phyloP scores from a whole-genome alignment of 352 stramenopile species.

The Phytophthora pisi region DNA sequence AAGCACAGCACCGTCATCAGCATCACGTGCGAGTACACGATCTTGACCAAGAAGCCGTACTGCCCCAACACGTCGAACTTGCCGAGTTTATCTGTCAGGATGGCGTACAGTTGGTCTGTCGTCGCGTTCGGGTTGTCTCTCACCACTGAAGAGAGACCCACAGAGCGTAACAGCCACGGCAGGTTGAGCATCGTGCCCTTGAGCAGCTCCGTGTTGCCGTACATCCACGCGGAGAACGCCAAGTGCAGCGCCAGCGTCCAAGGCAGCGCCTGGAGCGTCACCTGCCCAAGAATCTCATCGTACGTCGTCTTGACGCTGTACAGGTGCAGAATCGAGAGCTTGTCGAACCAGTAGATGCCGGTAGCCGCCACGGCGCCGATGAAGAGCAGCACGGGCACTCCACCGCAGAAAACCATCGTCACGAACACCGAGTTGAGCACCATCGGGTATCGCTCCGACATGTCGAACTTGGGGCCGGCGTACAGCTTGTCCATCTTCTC shows the following conservation, averaged over 20 bases:
- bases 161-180: slow-evolving; percentile 29
- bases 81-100: slow-evolving; percentile 28
- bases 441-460: slow-evolving; percentile 59
- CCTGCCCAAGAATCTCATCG: slow-evolving; percentile 47
- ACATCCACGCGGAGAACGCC: slow-evolving; percentile 62
- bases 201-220: slow-evolving; percentile 46
- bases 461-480: slow-evolving; percentile 50
- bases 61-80: slow-evolving; percentile 39
- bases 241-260: slow-evolving; percentile 58
- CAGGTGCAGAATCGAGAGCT: slow-evolving; percentile 53
- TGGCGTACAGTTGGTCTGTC: slow-evolving; percentile 36
- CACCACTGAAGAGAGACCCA: slow-evolving; percentile 36
- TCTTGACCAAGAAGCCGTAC: slow-evolving; percentile 50
- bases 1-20: slow-evolving; percentile 55
- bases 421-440: slow-evolving; percentile 71
- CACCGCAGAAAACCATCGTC: slow-evolving; percentile 62
- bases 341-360: slow-evolving; percentile 57
- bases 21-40: slow-evolving; percentile 57
- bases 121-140: slow-evolving; percentile 28
- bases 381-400: slow-evolving; percentile 52
- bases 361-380: slow-evolving; percentile 39
- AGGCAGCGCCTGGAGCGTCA: slow-evolving; percentile 44
- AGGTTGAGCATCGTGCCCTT: slow-evolving; percentile 46
- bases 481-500: slow-evolving; percentile 57
- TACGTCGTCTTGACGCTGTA: slow-evolving; percentile 60